phyloP scores from a whole-genome alignment of 108 stramenopile species.

The Mediolabrus comicus region DNA sequence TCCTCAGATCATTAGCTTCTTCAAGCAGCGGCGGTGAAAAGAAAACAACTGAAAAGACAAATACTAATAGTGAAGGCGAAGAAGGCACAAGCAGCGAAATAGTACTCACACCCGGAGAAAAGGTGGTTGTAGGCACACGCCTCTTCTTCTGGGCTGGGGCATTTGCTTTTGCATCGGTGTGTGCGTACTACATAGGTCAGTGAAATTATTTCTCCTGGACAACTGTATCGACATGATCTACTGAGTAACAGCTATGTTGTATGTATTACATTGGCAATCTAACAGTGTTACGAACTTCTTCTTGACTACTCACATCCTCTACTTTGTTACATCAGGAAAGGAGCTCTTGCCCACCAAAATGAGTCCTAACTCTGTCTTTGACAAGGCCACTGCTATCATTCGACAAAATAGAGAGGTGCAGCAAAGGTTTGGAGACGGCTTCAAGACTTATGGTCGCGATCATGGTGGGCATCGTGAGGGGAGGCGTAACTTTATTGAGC shows the following conservation, averaged over 20 bases:
- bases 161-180: conserved; percentile 67
- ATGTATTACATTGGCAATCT: too few relatives aligned
- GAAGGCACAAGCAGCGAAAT: conserved; percentile 57
- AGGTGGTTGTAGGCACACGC: conserved; percentile 82
- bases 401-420: conserved; percentile 64
- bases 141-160: conserved; percentile 76
- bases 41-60: not conserved
- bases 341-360: conserved; percentile 71
- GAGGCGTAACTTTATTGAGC: conserved; percentile 93
- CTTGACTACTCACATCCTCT: not conserved
- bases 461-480: conserved; percentile 94
- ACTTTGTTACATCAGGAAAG: conserved; percentile 5
- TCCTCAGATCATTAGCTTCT: not conserved
- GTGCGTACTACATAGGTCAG: conserved; percentile 79
- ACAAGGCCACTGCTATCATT: conserved; percentile 59
- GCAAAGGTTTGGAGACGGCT: conserved; percentile 76
- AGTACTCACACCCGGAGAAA: conserved; percentile 87
- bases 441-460: conserved; percentile 95
- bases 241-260: conserved; percentile 60
- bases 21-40: not conserved
- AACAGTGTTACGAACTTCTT: conserved; percentile 1
- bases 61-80: conserved; percentile 2
- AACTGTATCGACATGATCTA: too few relatives aligned
- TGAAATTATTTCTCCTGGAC: too few relatives aligned
- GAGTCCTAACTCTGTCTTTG: conserved; percentile 89